Evolutionary conservation across 371 early-diverging fungal species (phyloP).

Genomic region (Homolaphlyctis polyrhiza): DNA sequence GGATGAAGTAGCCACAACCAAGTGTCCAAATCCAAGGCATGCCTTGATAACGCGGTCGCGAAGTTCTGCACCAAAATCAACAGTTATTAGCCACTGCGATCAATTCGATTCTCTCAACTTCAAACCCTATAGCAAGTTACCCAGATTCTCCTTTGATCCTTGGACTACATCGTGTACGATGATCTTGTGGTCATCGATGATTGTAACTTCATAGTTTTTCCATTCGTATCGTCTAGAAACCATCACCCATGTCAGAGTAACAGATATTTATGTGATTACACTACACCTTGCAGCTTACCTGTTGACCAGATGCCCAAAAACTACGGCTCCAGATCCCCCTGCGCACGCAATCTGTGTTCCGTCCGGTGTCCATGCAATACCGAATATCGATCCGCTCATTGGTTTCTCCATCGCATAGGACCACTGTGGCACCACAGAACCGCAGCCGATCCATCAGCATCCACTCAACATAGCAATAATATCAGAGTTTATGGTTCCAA

Average conservation of each 20-base stretch:
- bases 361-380: conserved; percentile 51
- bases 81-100: background rate
- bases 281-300: conserved; percentile 24
- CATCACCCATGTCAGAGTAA: background rate
- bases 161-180: conserved; percentile 38
- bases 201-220: conserved; percentile 49
- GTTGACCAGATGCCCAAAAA: conserved; percentile 45
- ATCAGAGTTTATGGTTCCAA: background rate
- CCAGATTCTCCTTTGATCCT: conserved; percentile 38
- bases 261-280: background rate
- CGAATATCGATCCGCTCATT: conserved; percentile 37
- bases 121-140: conserved; percentile 12
- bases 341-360: conserved; percentile 50
- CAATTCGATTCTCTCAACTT: background rate
- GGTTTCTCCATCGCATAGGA: conserved; percentile 42
- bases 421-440: conserved; percentile 29
- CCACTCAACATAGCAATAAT: background rate
- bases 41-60: conserved; percentile 42
- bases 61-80: conserved; percentile 31
- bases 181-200: conserved; percentile 44
- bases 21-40: conserved; percentile 34
- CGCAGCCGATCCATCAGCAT: background rate
- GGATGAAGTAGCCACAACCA: conserved; percentile 39
- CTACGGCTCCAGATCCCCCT: conserved; percentile 41
- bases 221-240: conserved; percentile 39